Evolutionary conservation across 176 grass and related monocot genomes (phyloP).

Genomic region (Musa acuminata): DNA sequence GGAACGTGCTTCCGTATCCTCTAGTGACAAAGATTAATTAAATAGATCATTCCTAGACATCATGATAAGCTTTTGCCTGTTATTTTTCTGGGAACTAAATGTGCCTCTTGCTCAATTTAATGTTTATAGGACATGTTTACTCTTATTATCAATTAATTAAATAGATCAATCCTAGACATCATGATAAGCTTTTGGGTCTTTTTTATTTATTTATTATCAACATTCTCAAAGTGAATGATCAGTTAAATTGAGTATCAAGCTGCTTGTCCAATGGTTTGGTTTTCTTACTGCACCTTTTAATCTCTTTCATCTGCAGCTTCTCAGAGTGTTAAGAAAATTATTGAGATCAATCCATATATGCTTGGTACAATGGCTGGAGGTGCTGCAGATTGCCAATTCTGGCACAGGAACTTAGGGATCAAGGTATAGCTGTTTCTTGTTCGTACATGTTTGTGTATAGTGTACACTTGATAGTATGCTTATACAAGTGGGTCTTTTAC

Average conservation of each 20-base stretch:
- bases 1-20: no score
- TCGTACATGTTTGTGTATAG: background rate
- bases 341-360: constrained; percentile 99
- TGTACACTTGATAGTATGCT: background rate
- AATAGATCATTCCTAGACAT: background rate
- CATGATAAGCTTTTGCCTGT: background rate
- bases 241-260: background rate
- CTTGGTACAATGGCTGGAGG: constrained; percentile 94
- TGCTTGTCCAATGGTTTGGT: background rate
- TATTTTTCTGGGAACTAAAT: no score
- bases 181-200: no score
- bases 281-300: background rate
- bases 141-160: no score
- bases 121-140: background rate
- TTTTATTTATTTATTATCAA: no score
- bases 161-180: no score
- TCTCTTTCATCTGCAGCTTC: constrained; percentile 45
- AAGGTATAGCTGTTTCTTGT: constrained; percentile 38
- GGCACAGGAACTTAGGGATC: constrained; percentile 83
- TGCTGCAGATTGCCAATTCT: constrained; percentile 95
- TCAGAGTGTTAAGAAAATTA: constrained; percentile 94
- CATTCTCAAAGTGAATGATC: background rate
- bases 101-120: background rate
- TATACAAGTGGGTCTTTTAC: background rate
- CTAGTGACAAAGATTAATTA: no score